These are phyloP conservation scores for Saitoella complicata DNA, from an alignment of 805 yeast species.

Conservation along the genomic window DNA sequence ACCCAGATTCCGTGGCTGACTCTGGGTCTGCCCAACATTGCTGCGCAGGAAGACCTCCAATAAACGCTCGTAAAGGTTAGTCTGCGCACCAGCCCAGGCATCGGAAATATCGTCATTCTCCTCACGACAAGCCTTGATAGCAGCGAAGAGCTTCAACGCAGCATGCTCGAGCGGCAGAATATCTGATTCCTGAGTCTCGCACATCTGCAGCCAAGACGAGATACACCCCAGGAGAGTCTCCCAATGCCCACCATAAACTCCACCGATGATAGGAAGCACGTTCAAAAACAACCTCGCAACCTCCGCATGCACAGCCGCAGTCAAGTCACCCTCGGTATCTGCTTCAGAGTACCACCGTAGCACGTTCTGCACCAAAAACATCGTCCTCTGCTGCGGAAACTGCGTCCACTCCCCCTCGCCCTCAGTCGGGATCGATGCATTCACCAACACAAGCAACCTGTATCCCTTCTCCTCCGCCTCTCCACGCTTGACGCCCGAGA, in stretches of 20 bases:
- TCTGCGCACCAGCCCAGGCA: not conserved
- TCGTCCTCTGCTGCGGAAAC: conserved; percentile 47
- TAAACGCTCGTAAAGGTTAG: not conserved
- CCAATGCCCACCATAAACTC: conserved; percentile 14
- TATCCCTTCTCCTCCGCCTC: conserved; percentile 31
- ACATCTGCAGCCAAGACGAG: conserved; percentile 11
- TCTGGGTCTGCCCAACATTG: conserved; percentile 1
- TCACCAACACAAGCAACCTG: conserved; percentile 32
- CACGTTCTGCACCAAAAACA: conserved; percentile 41
- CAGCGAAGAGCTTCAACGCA: conserved; percentile 26
- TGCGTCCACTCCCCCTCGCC: conserved; percentile 24
- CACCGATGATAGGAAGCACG: conserved; percentile 12
- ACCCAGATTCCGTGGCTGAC: conserved; percentile 6
- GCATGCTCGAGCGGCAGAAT: too few relatives aligned
- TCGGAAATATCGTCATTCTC: conserved; percentile 10
- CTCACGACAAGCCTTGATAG: conserved; percentile 16
- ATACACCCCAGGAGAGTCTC: conserved; percentile 1
- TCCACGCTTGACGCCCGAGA: conserved; percentile 35
- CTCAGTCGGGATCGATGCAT: conserved; percentile 22
- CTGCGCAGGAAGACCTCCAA: conserved; percentile 1
- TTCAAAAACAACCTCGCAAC: conserved; percentile 14
- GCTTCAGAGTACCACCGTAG: conserved; percentile 40
- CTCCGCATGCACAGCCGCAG: conserved; percentile 14
- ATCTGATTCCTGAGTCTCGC: conserved; percentile 6
- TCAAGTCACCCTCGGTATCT: conserved; percentile 40